Evolutionary conservation across 2,329 filamentous ascomycete species (phyloP).

Genomic region (Fusarium globosum): DNA sequence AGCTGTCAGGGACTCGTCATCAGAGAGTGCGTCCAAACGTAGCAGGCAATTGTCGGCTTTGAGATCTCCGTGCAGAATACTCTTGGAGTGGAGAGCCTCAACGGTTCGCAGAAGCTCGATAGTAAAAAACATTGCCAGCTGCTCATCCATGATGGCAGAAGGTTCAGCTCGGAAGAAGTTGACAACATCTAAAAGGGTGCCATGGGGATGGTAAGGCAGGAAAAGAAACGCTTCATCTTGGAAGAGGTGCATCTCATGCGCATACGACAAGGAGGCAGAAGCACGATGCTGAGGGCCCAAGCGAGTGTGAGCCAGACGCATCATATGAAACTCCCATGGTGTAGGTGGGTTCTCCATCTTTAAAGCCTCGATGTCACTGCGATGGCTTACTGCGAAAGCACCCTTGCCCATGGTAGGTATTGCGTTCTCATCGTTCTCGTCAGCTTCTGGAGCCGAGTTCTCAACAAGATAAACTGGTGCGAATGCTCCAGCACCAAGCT

Average conservation of each 20-base stretch:
- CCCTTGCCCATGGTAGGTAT: conserved; percentile 69
- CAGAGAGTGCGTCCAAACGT: conserved; percentile 71
- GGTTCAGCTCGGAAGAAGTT: conserved; percentile 83
- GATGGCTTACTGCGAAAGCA: conserved; percentile 65
- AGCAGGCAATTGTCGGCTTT: conserved; percentile 97
- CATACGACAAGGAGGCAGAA: conserved; percentile 80
- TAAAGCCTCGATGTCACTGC: conserved; percentile 79
- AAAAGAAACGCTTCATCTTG: conserved; percentile 90
- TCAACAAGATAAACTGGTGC: conserved; percentile 95
- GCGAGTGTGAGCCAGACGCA: conserved; percentile 82
- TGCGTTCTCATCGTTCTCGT: conserved; percentile 58
- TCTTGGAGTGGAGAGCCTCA: conserved; percentile 83
- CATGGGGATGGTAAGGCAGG: conserved; percentile 87
- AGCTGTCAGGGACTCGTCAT: conserved; percentile 61
- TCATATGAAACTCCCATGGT: conserved; percentile 97
- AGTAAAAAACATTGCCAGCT: conserved; percentile 93
- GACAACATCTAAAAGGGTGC: conserved; percentile 93
- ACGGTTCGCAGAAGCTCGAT: conserved; percentile 91
- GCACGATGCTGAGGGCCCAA: conserved; percentile 78
- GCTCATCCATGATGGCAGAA: conserved; percentile 85
- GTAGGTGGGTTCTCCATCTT: conserved; percentile 94
- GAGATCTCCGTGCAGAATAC: conserved; percentile 89
- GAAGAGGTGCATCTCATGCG: conserved; percentile 92
- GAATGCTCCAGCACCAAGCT: conserved; percentile 93
- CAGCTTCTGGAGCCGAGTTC: conserved; percentile 66